Evolutionary conservation across 306 rosid genomes (phyloP), one percentile per base, ranked within the genome.

Genomic region (Prunus kanzakura): DNA sequence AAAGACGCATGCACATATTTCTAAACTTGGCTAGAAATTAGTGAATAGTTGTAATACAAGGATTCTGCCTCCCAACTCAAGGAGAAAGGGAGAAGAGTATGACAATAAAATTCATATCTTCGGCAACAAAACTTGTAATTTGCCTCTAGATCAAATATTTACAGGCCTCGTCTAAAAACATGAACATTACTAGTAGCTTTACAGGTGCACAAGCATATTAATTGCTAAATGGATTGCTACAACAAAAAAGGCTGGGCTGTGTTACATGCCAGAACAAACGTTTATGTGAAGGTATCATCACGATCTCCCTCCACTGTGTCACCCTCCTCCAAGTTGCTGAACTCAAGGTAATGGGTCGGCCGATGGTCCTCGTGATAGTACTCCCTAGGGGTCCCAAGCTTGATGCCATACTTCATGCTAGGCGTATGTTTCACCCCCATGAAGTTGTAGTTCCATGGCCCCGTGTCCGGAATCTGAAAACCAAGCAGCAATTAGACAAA

Each of bases 361-460:
- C 99, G 76, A 80, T 96, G 99, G 72, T 96, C 99, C 84, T 96
- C 98, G 20, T 96, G 88, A 51, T 96, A 96, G 84, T 89, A 96
- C 67, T 92, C 98, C 35, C 96, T 86, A 0, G 99, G 97, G 1
- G 93, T 87, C 55, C 98, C 99, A 13, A 96, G 96, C 89, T 89
- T 92, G 74, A 89, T 91, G 27, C 97, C 98, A 9, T 88, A 96
- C 85, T 86, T 92, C 99, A 96, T 96, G 52, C 93, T 86, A 0
- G 97, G 89, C 2, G 99, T 88, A 46, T 96, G 99, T 74, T 96
- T 96, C 80, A 92, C 98, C 38, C 98, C 99, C 97, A 92, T 92
- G 89, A 96, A 96, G 79, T 96, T 96, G 83, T 89, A 96, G 84
- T 96, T 96, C 99, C 99, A 96, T 18, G 98, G 98, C 35, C 99